phyloP scores from a whole-genome alignment of 257 asterid genomes.

The Cynanchum wilfordii region DNA sequence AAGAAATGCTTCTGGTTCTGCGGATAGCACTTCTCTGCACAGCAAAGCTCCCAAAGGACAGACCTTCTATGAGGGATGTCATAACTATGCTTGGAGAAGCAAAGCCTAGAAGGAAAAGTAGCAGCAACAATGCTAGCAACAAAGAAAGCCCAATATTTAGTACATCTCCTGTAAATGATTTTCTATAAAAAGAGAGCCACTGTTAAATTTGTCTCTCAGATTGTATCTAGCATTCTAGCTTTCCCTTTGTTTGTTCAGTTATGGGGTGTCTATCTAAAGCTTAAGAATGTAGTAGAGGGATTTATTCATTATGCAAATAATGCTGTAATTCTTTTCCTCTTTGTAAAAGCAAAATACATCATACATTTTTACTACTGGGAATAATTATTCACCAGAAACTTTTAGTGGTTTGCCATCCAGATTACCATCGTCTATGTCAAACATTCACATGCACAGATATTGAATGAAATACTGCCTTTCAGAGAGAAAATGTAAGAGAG shows the following conservation, averaged over 20 bases:
- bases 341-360: constrained; percentile 5
- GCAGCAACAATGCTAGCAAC: constrained; percentile 19
- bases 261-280: neutral
- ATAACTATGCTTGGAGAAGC: constrained; percentile 48
- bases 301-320: constrained; percentile 12
- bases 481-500: neutral
- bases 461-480: neutral
- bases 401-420: neutral
- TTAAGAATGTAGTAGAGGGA: neutral
- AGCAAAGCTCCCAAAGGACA: constrained; percentile 45
- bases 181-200: constrained; percentile 19
- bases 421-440: neutral
- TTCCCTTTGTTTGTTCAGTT: constrained; percentile 2
- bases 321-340: constrained; percentile 11
- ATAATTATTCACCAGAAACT: neutral
- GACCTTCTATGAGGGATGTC: constrained; percentile 51
- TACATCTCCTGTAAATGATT: constrained; percentile 36
- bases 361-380: neutral
- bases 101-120: constrained; percentile 42
- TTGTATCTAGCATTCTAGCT: constrained; percentile 14
- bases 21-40: constrained; percentile 42
- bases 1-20: constrained; percentile 43
- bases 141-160: constrained; percentile 38
- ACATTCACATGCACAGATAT: neutral
- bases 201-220: neutral